These are phyloP conservation scores for Paratrimastix pyriformis DNA, from an alignment of 78 protist genomes.

Conservation along the genomic window DNA sequence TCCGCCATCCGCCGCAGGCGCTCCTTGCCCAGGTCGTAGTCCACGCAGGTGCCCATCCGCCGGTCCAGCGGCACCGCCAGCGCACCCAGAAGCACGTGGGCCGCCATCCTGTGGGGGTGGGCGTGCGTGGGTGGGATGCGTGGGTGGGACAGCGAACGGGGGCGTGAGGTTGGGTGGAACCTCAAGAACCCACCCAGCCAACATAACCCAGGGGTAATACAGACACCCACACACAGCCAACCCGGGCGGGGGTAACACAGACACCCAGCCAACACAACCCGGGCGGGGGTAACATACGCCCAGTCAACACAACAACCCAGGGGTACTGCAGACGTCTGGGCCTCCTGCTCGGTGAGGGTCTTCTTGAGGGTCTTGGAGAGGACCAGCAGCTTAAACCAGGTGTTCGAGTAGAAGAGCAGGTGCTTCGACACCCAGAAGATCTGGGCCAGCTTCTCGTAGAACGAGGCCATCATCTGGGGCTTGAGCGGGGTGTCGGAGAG, in stretches of 20 bases:
- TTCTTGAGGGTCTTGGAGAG: background rate
- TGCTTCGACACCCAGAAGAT: conserved; percentile 66
- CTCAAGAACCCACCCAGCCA: conserved; percentile 28
- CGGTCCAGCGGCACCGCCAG: conserved; percentile 8
- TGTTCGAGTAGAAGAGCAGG: conserved; percentile 53
- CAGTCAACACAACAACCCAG: background rate
- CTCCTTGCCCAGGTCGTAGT: conserved; percentile 27
- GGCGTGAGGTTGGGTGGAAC: conserved; percentile 1
- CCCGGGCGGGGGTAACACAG: background rate
- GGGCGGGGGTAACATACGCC: background rate
- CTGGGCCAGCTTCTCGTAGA: conserved; percentile 54
- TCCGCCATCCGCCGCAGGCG: conserved; percentile 27
- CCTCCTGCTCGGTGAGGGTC: background rate
- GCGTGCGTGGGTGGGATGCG: conserved; percentile 23
- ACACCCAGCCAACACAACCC: background rate
- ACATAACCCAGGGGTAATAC: background rate
- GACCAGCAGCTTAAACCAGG: background rate
- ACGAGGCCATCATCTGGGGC: conserved; percentile 47
- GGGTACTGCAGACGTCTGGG: background rate
- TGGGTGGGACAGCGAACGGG: conserved; percentile 14
- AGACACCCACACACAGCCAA: background rate
- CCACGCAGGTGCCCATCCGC: background rate
- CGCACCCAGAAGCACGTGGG: conserved; percentile 22
- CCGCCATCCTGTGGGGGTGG: conserved; percentile 11
- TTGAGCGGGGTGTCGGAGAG: conserved; percentile 5